These are phyloP conservation scores for Hanseniaspora mollemarum DNA, from an alignment of 805 yeast species.

Conservation along the genomic window DNA sequence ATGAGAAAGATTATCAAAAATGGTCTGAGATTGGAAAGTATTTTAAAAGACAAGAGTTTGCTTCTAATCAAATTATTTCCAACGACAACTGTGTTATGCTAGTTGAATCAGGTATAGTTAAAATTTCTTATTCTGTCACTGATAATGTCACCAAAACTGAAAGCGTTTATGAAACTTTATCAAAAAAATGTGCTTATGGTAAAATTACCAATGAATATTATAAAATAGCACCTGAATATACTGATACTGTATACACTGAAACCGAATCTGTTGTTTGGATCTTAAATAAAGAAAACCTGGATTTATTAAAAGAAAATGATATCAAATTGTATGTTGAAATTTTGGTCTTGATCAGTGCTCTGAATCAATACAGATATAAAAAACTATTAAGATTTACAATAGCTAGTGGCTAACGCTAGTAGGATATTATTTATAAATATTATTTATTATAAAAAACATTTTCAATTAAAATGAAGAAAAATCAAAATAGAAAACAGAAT, in stretches of 20 bases:
- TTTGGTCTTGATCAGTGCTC: constrained; percentile 45
- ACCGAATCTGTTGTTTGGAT: constrained; percentile 60
- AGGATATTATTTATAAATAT: too few relatives aligned
- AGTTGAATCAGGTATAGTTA: constrained; percentile 47
- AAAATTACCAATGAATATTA: constrained; percentile 26
- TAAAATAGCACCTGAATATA: constrained; percentile 32
- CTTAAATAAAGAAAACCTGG: constrained; percentile 38
- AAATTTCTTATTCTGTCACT: constrained; percentile 34
- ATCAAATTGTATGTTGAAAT: constrained; percentile 52
- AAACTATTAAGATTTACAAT: constrained; percentile 66
- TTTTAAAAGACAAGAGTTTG: constrained; percentile 41
- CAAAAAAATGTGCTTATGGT: constrained; percentile 50
- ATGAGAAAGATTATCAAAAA: constrained; percentile 10
- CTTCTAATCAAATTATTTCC: constrained; percentile 35
- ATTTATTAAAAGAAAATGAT: constrained; percentile 39
- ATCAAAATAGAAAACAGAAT: background rate
- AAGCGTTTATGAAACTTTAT: constrained; percentile 35
- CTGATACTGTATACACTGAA: constrained; percentile 44
- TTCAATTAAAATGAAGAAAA: too few relatives aligned
- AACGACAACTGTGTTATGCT: constrained; percentile 37
- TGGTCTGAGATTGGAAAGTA: constrained; percentile 23
- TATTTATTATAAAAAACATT: too few relatives aligned
- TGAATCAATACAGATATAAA: constrained; percentile 61
- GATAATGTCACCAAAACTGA: constrained; percentile 18
- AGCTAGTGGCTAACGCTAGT: constrained; percentile 44